Evolutionary conservation across 768 basidiomycete genomes (phyloP).

Genomic region (Lentinula sp.): DNA sequence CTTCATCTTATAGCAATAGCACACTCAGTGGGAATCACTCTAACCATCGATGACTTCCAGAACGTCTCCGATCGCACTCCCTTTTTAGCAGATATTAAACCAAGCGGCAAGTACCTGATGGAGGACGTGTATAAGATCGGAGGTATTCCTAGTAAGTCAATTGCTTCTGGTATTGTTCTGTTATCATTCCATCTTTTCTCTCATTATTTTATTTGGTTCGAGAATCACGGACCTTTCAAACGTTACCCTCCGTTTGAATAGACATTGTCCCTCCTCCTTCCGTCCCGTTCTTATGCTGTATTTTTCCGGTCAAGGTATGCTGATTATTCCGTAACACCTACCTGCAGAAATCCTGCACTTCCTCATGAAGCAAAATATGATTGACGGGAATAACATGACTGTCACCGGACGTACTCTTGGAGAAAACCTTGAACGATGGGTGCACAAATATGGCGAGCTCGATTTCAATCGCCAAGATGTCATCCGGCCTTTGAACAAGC

Average conservation of each 20-base stretch:
- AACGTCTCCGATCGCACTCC: slow-evolving; percentile 86
- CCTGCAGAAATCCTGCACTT: slow-evolving; percentile 73
- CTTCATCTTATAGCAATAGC: slow-evolving; percentile 96
- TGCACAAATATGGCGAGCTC: slow-evolving; percentile 71
- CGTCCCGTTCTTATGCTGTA: not conserved
- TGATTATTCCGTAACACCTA: not conserved
- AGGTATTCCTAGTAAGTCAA: slow-evolving; percentile 82
- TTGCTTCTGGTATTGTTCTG: not conserved
- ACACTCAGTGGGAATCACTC: slow-evolving; percentile 86
- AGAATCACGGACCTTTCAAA: slow-evolving; percentile 4
- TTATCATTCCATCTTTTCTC: not conserved
- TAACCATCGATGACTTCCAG: slow-evolving; percentile 92
- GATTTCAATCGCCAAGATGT: slow-evolving; percentile 69
- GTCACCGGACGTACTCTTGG: slow-evolving; percentile 87
- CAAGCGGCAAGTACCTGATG: slow-evolving; percentile 98
- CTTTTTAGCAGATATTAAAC: slow-evolving; percentile 95
- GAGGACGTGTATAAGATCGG: slow-evolving; percentile 95
- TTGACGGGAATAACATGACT: slow-evolving; percentile 88
- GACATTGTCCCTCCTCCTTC: not conserved
- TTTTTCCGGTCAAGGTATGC: not conserved
- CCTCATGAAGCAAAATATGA: slow-evolving; percentile 79
- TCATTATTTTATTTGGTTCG: slow-evolving; percentile 3
- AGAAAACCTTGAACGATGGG: slow-evolving; percentile 91
- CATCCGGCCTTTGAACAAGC: slow-evolving; percentile 80
- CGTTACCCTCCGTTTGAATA: not conserved